Evolutionary conservation across 2,329 filamentous ascomycete genomes (phyloP).

Genomic region (Cladosporium sp.): DNA sequence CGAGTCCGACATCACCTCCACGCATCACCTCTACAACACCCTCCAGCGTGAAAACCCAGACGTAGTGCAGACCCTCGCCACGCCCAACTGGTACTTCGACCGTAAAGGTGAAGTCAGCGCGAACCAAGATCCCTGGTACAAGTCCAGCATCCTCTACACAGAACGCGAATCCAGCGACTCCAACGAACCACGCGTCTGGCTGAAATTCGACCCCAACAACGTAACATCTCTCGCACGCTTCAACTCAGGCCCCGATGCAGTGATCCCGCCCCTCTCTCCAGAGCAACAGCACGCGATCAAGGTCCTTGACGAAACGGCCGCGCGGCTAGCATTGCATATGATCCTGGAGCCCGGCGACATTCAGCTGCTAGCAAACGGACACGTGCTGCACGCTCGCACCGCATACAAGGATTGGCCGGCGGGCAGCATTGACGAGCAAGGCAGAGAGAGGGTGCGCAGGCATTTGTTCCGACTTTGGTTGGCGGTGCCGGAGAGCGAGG

Average conservation of each 20-base stretch:
- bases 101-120: constrained; percentile 73
- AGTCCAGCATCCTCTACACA: constrained; percentile 67
- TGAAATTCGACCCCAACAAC: constrained; percentile 86
- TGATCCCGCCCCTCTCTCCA: constrained; percentile 64
- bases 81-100: constrained; percentile 84
- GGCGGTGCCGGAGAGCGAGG: constrained; percentile 70
- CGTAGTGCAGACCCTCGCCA: constrained; percentile 65
- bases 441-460: constrained; percentile 56
- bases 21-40: constrained; percentile 74
- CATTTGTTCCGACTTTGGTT: constrained; percentile 80
- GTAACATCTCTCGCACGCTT: constrained; percentile 70
- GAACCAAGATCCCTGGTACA: constrained; percentile 70
- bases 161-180: constrained; percentile 58
- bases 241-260: constrained; percentile 58
- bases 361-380: constrained; percentile 73
- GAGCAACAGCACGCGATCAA: constrained; percentile 62
- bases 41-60: constrained; percentile 69
- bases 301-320: constrained; percentile 68
- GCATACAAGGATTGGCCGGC: constrained; percentile 67
- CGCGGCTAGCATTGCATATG: constrained; percentile 71
- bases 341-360: constrained; percentile 80
- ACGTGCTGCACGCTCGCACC: constrained; percentile 74
- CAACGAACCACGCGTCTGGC: constrained; percentile 53
- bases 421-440: constrained; percentile 11
- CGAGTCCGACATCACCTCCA: constrained; percentile 72